A percentile compares a stretch with the other conserved stretches of the same genome.
phyloP scores from a whole-genome alignment of 2,329 filamentous ascomycete genomes.

The Botrytis byssoidea region DNA sequence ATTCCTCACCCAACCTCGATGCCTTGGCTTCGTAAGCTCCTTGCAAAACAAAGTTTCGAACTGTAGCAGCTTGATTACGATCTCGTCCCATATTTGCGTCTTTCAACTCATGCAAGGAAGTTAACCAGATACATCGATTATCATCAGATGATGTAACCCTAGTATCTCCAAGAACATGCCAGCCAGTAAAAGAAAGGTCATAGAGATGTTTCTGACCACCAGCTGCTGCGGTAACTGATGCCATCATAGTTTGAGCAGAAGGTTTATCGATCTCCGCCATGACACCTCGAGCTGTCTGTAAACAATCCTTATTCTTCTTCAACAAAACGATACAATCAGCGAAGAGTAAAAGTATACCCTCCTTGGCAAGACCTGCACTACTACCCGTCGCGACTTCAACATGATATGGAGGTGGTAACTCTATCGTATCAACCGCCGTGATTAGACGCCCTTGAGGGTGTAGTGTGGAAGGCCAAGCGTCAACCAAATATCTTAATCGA shows the following conservation, averaged over 20 bases:
- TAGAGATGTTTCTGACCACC: constrained; percentile 57
- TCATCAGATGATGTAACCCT: constrained; percentile 71
- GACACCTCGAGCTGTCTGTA: constrained; percentile 71
- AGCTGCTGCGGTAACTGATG: constrained; percentile 62
- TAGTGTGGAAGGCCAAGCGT: constrained; percentile 71
- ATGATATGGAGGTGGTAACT: constrained; percentile 71
- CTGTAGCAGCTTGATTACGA: constrained; percentile 52
- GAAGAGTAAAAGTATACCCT: constrained; percentile 79
- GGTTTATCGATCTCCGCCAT: constrained; percentile 83
- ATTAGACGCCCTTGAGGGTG: constrained; percentile 77
- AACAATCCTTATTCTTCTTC: constrained; percentile 63
- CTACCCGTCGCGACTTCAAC: constrained; percentile 21
- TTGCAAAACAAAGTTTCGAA: constrained; percentile 68
- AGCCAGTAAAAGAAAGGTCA: constrained; percentile 74
- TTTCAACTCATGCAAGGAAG: constrained; percentile 60
- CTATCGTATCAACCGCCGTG: constrained; percentile 74
- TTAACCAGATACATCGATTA: constrained; percentile 65
- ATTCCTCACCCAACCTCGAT: constrained; percentile 75
- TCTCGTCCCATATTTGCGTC: constrained; percentile 51
- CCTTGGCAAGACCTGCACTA: constrained; percentile 40
- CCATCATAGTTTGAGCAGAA: constrained; percentile 60
- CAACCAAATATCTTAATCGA: constrained; percentile 72
- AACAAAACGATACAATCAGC: constrained; percentile 77
- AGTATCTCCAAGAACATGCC: constrained; percentile 66
- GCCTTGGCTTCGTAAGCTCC: constrained; percentile 78